Evolutionary conservation across 2,329 filamentous ascomycete genomes (phyloP).

Genomic region (Calycina herbarum): DNA sequence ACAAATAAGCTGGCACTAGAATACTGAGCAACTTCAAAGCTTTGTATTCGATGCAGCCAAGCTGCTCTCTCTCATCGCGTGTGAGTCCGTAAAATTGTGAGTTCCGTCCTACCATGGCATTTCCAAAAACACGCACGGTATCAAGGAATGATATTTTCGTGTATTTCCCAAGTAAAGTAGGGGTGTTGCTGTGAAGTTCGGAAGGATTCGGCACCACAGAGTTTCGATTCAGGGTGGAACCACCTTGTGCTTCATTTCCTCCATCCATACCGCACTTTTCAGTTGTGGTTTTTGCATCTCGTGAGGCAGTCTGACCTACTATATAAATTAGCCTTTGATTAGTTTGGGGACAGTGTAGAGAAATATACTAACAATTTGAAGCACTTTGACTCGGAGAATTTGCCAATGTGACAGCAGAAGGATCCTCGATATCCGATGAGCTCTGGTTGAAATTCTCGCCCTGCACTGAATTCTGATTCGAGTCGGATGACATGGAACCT

Average conservation of each 20-base stretch:
- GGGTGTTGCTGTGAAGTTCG: slow-evolving; percentile 20
- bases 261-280: neutral
- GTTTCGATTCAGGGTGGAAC: neutral
- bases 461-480: neutral
- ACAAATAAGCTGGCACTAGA: slow-evolving; percentile 61
- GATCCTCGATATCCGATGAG: neutral
- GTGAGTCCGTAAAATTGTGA: slow-evolving; percentile 56
- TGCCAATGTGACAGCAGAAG: neutral
- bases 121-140: slow-evolving; percentile 17
- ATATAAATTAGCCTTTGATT: neutral
- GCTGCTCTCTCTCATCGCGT: slow-evolving; percentile 53
- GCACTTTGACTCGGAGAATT: slow-evolving; percentile 2
- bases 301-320: neutral
- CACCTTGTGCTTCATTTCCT: neutral
- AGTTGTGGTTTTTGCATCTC: neutral
- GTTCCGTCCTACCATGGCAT: slow-evolving; percentile 47
- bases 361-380: neutral
- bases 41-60: slow-evolving; percentile 65
- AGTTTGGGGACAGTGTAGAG: neutral
- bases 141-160: slow-evolving; percentile 5
- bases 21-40: slow-evolving; percentile 59
- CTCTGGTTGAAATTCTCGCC: neutral
- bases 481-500: neutral
- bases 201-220: neutral
- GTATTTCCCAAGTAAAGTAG: slow-evolving; percentile 16